These are phyloP conservation scores for Globisporangium takayamanum DNA, from an alignment of 352 stramenopile genomes.

Conservation along the genomic window DNA sequence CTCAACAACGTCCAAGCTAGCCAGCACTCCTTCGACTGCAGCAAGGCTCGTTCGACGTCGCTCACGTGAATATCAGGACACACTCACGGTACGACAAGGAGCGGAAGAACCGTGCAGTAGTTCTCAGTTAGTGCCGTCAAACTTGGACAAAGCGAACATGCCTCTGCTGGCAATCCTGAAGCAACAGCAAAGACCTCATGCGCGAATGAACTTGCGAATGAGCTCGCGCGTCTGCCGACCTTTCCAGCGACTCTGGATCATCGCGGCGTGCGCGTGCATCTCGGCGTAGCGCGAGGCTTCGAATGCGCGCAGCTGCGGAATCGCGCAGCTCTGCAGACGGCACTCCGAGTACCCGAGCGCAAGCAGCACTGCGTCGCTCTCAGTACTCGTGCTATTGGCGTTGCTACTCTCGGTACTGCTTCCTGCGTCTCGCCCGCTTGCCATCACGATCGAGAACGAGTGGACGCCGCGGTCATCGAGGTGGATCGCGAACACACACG, in stretches of 20 bases:
- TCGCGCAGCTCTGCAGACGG: constrained; percentile 27
- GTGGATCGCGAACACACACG: constrained; percentile 35
- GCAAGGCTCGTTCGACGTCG: too few relatives aligned
- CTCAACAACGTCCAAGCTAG: too few relatives aligned
- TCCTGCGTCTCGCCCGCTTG: background rate
- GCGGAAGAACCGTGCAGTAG: too few relatives aligned
- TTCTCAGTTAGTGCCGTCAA: too few relatives aligned
- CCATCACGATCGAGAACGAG: constrained; percentile 23
- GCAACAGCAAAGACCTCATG: background rate
- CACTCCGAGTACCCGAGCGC: constrained; percentile 34
- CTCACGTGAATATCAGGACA: too few relatives aligned
- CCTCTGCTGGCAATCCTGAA: too few relatives aligned
- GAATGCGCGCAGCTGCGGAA: constrained; percentile 35
- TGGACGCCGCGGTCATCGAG: constrained; percentile 39
- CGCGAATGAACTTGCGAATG: constrained; percentile 42
- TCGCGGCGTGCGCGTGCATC: constrained; percentile 24
- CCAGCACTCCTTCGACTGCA: too few relatives aligned
- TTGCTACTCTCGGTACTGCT: background rate
- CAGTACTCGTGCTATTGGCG: background rate
- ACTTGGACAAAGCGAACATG: too few relatives aligned
- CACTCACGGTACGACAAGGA: too few relatives aligned
- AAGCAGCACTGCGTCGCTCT: constrained; percentile 18
- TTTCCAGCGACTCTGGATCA: constrained; percentile 61
- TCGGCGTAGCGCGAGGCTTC: constrained; percentile 29
- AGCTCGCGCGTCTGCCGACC: constrained; percentile 37